Evolutionary conservation across 345 rosid species (phyloP), one percentile per base, ranked within the genome.

Genomic region (Corchorus olitorius): DNA sequence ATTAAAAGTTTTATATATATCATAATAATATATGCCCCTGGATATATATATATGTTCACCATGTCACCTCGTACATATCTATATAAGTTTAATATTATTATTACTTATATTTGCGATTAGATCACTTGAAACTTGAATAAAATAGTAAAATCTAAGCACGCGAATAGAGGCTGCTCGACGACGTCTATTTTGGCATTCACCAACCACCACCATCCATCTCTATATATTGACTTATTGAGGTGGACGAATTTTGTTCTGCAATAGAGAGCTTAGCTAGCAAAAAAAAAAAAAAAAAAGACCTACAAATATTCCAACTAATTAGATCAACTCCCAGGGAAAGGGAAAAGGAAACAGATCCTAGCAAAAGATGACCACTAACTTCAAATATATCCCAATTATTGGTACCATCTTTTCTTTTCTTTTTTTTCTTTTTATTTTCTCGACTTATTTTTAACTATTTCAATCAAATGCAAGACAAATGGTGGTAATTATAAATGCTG

Each of bases 301-400:
- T n/a, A n/a, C n/a, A n/a, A n/a, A n/a, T n/a, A n/a, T n/a, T n/a
- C 27, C 27, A 27, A 27, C 48, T 7, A 0, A 43, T 63, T 15
- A 16, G 27, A 46, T 19, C 8, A 22, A 45, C 48, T 5, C 9
- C 6, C 10, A 45, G 9, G 10, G 48, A 45, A 45, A 45, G 9
- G 10, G 22, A 33, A 13, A 34, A 6, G 6, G 1, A 6, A 9
- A 34, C 27, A 55, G 5, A 10, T 6, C 39, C 27, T 27, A 34
- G 43, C 43, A 60, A 61, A 61, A 13, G 11, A 85, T 90, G 94
- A 80, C 94, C n/a, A 84, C 91, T 8, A 85, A 87, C 74, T 90
- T 90, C 91, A 89, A 85, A 73, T 85, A 89, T 14, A 76, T 90
- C 77, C 92, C 91, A 4, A 73, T 90, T 13, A 85, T 90, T 50